Base-by-base conservation (phyloP, 208 protist species). In the Wallacemonas collosoma region DNA sequence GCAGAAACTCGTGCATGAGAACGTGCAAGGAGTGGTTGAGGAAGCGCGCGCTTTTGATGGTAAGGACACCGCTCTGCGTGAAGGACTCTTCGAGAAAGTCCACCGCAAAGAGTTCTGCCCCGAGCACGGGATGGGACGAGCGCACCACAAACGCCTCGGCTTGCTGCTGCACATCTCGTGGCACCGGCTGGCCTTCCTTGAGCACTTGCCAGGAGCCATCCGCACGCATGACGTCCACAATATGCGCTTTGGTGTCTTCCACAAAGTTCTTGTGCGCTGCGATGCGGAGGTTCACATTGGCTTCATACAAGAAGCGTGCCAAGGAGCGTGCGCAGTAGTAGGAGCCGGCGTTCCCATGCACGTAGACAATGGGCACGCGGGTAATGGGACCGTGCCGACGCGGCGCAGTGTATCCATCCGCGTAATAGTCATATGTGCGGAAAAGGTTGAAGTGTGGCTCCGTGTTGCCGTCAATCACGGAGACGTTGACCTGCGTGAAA, bases 341-440 rank as follows among this genome's bases (percentile, higher is more conserved):
- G 51, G 87, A 91, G 26, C 90, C 90, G 47, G 75, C 90, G 78
- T 95, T 95, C 41, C 90, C 90, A 64, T 93, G 90, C 45, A 95
- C 80, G 71, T 95, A 95, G 8, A 95, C 1, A 44, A 87, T 69
- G 2, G 90, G 90, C 12, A 95, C 81, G 17, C 81, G 79, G 17
- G 67, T 61, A 47, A 82, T 75, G 38, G 83, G 75, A 11, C 68
- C 77, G 14, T 66, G 39, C 6, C 55, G 43, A 40, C 73, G 74
- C 53, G 79, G 78, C 2, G 68, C 17, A 15, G 82, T 64, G 71
- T 88, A 88, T 5, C 68, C 64, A 74, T 93, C 87, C 4, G 85
- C 82, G 44, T 77, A 44, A 71, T 83, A 87, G 76, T 95, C 90
- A 68, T 87, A 82, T 51, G 83, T 86, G 54, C 90, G 74, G 77